Base-by-base conservation (phyloP, 2,329 filamentous ascomycete genomes). In the Arthrinium puccinioides region DNA sequence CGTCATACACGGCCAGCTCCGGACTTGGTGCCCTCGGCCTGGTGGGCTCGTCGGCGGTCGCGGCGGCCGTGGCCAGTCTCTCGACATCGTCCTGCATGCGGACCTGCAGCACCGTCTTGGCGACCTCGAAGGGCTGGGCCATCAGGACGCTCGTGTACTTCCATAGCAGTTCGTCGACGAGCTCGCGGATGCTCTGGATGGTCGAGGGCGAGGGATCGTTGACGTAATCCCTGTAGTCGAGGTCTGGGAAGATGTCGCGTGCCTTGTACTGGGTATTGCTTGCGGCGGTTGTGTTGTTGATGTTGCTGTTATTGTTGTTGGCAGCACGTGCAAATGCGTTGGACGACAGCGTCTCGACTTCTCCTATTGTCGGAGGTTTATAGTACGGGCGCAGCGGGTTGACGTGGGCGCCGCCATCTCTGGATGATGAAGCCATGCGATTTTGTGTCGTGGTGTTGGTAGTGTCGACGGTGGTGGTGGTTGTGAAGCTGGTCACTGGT, bases 111-210 rank as follows among this genome's bases (percentile, higher is more conserved):
- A 97, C 77, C 11, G 83, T 92, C 72, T 96, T 97, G 54, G 90
- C 88, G 40, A 96, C 89, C 68, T 97, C 92, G 60, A 98, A 97
- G 11, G 92, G 92, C 63, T 98, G 92, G 37, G 87, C 84, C 57
- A 95, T 81, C 53, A 97, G 62, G 18, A 95, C 82, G 40, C 83
- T 87, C 11, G 82, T 84, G 64, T 98, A 98, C 57, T 92, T 90
- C 81, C 89, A 94, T 60, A 94, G 58, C 46, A 92, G 77, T 58
- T 89, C 82, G 56, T 97, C 88, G 32, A 95, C 56, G 43, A 94
- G 66, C 44, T 83, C 81, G 56, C 84, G 86, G 29, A 83, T 69
- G 45, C 84, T 84, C 49, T 86, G 82, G 9, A 87, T 72, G 20
- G 80, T 73, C 1, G 85, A 86, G 0, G 84, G 85, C 20, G 84